Conservation (phyloP, 192 early-diverging fungal genomes). For the Coemansia sp. region DNA sequence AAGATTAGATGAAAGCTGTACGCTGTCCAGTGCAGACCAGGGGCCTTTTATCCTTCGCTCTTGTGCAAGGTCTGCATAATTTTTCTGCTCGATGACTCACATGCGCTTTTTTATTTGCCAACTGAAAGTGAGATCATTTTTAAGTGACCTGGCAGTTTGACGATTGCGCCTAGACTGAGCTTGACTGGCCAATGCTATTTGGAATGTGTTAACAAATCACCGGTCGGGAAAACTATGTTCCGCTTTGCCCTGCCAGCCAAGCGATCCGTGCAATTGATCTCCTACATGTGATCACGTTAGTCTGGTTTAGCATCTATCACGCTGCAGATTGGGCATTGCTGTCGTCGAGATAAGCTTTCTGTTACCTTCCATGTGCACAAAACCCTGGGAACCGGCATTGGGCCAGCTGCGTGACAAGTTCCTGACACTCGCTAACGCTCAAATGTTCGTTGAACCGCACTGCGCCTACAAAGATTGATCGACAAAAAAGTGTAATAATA, state of each 20-base stretch:
- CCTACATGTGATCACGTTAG: constrained; percentile 5
- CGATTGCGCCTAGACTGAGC: too few relatives aligned
- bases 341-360: background rate
- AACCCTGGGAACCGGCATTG: constrained; percentile 39
- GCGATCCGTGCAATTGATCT: constrained; percentile 11
- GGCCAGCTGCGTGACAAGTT: constrained; percentile 24
- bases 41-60: background rate
- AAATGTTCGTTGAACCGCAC: constrained; percentile 46
- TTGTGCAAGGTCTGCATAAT: background rate
- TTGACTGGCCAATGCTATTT: too few relatives aligned
- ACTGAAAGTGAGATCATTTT: background rate
- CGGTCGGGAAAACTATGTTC: constrained; percentile 9
- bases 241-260: background rate
- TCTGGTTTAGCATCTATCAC: too few relatives aligned
- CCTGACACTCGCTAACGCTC: constrained; percentile 19
- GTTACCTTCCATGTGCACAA: constrained; percentile 48
- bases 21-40: background rate
- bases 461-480: constrained; percentile 17
- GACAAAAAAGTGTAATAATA: background rate
- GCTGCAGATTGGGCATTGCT: too few relatives aligned
- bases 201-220: background rate
- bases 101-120: background rate
- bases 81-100: background rate
- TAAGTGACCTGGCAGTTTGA: background rate
- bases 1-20: constrained; percentile 19